A percentile compares a stretch with the other conserved stretches of the same genome.
Conservation (phyloP, 345 rosid genomes). For the Viola odorata region DNA sequence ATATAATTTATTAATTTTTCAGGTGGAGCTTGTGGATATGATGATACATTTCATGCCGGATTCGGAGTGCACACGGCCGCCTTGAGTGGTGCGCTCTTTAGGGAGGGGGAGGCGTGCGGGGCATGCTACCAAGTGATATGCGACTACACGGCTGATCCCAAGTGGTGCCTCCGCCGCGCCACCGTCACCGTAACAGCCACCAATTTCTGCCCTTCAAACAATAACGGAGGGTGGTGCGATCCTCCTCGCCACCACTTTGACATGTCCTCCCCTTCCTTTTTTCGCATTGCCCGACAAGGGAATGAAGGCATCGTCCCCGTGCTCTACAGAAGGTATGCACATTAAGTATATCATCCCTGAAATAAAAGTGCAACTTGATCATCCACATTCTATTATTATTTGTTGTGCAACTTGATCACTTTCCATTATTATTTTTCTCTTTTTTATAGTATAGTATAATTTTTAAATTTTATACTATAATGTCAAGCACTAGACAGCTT, state of each 20-base stretch:
- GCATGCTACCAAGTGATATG: conserved; percentile 69
- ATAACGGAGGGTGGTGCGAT: conserved; percentile 79
- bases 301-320: conserved; percentile 77
- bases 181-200: conserved; percentile 65
- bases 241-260: conserved; percentile 76
- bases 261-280: conserved; percentile 71
- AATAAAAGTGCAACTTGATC: too few species aligned
- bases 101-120: conserved; percentile 67
- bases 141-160: conserved; percentile 52
- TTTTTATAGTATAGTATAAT: too few species aligned
- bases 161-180: conserved; percentile 63
- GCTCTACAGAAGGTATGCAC: conserved; percentile 46
- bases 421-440: too few species aligned
- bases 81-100: conserved; percentile 54
- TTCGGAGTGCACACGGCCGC: conserved; percentile 75
- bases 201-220: conserved; percentile 75
- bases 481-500: too few species aligned
- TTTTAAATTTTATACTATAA: too few species aligned
- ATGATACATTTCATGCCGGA: conserved; percentile 67
- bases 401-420: too few species aligned
- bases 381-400: too few species aligned
- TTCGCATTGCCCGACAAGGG: conserved; percentile 59
- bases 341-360: background rate
- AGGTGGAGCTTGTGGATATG: conserved; percentile 94
- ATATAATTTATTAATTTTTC: too few species aligned